Conservation (phyloP, 768 basidiomycete genomes). For the Trametes cingulata region DNA sequence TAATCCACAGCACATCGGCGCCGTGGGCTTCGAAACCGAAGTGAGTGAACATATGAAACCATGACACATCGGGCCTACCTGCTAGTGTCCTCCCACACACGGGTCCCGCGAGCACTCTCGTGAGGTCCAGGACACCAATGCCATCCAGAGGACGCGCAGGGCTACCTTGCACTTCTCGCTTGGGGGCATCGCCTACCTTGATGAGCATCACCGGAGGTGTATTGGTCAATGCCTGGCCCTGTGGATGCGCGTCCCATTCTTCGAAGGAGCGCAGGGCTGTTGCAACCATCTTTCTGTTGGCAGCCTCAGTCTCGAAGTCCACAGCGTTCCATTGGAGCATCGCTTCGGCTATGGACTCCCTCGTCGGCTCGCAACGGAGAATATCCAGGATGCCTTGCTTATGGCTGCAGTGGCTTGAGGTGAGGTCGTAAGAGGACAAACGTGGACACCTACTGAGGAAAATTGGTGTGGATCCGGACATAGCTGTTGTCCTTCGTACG, state of each 20-base stretch:
- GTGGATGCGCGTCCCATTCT: slow-evolving; percentile 52
- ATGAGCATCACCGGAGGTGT: slow-evolving; percentile 44
- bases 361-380: slow-evolving; percentile 39
- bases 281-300: slow-evolving; percentile 47
- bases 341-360: slow-evolving; percentile 40
- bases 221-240: slow-evolving; percentile 43
- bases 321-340: slow-evolving; percentile 44
- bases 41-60: too few species aligned
- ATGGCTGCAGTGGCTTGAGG: slow-evolving; percentile 41
- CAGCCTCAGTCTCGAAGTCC: slow-evolving; percentile 51
- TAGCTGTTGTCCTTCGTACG: slow-evolving; percentile 50
- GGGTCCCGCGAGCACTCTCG: slow-evolving; percentile 59
- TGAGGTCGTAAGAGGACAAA: not conserved
- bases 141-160: slow-evolving; percentile 44
- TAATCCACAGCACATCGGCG: slow-evolving; percentile 56
- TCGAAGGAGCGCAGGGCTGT: slow-evolving; percentile 50
- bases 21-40: slow-evolving; percentile 45
- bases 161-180: slow-evolving; percentile 24
- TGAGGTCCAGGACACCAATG: slow-evolving; percentile 58
- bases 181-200: slow-evolving; percentile 52
- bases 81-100: slow-evolving; percentile 57
- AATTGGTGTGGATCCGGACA: slow-evolving; percentile 64
- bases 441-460: slow-evolving; percentile 51
- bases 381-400: slow-evolving; percentile 50
- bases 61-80: slow-evolving; percentile 40